Base-by-base conservation (phyloP, 371 early-diverging fungal genomes). In the Mucor sp. region DNA sequence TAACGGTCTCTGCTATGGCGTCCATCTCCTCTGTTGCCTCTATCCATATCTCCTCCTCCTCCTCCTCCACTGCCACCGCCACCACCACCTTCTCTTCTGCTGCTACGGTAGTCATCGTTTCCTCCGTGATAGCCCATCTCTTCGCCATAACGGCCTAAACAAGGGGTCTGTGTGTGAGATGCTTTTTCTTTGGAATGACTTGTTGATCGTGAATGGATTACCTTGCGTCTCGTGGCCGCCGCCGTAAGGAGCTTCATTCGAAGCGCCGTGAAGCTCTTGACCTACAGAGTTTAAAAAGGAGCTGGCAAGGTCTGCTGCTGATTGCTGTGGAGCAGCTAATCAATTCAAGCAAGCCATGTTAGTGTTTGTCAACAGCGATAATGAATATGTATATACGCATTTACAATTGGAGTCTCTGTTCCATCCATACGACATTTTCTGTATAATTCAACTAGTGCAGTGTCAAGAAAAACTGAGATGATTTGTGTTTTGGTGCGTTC, bases 1-100 rank as follows among this genome's bases (percentile, higher is more conserved):
- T 82, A 78, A 32, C 85, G 78, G 48, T 78, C 84, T 66, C 86
- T 75, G 39, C 84, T 84, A 53, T 80, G 78, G 44, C 74, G 78
- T 64, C 82, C 68, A 55, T 74, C 63, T 27, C 69, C 63, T 27
- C 69, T 53, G 4, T 73, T 65, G 48, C 72, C 28, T 21, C 62
- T 63, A 17, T 72, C 72, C 62, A 61, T 63, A 53, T 67, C 61
- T 60, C 61, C 47, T 27, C 82, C 69, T 56, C 74, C 65, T 21
- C 69, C 53, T 32, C 63, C 61, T 44, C 65, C 69, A 33, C 68
- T 65, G 44, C 65, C 63, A 19, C 19, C 8, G n/a, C 44, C 19
- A 62, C 72, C 65, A 27, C 69, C 53, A 39, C 63, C 61, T 44
- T 66, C 69, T 39, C 68, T 65, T 50, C 65, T 66, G 44, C 19